Evolutionary conservation across 1,139 yeast genomes (phyloP).

Genomic region (Debaryomyces singareniensis): DNA sequence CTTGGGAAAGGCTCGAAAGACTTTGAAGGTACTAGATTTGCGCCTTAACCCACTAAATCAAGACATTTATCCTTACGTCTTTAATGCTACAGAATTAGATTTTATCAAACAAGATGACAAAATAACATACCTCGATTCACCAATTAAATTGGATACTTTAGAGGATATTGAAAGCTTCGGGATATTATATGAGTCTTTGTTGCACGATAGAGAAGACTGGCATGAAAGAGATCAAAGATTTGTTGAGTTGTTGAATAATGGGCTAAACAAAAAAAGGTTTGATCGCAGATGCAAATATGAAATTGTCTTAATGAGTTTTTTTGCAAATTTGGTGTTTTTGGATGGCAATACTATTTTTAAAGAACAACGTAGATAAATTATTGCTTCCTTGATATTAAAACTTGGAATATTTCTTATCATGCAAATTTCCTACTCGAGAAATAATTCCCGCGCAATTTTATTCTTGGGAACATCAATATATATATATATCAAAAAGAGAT

Average conservation of each 20-base stretch:
- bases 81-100: constrained; percentile 40
- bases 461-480: neutral
- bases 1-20: constrained; percentile 22
- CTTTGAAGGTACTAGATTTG: constrained; percentile 38
- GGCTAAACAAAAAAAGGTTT: constrained; percentile 14
- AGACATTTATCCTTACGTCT: constrained; percentile 48
- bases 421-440: neutral
- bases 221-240: constrained; percentile 26
- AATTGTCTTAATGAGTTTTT: constrained; percentile 29
- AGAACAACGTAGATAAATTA: constrained; percentile 12
- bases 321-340: constrained; percentile 26
- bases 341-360: constrained; percentile 31
- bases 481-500: neutral
- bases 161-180: constrained; percentile 44
- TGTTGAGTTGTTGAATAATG: constrained; percentile 17
- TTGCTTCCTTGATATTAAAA: neutral
- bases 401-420: neutral
- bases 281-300: constrained; percentile 32
- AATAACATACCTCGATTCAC: constrained; percentile 10
- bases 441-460: neutral
- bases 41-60: constrained; percentile 46
- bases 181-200: constrained; percentile 33
- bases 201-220: constrained; percentile 30
- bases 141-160: constrained; percentile 35
- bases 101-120: constrained; percentile 8